phyloP scores from a whole-genome alignment of 805 yeast genomes.

The Monosporozyma servazzii region DNA sequence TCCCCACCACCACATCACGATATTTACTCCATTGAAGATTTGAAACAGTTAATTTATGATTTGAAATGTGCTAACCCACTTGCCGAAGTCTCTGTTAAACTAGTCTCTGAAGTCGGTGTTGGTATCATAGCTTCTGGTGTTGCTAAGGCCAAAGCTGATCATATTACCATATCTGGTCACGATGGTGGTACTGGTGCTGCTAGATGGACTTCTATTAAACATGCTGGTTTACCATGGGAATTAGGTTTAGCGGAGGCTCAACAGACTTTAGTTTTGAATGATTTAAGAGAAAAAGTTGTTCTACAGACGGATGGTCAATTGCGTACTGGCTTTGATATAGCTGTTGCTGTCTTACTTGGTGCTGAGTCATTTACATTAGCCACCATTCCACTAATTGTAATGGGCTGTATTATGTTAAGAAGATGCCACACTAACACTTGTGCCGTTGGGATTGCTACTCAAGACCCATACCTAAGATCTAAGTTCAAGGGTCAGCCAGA shows the following conservation, averaged over 20 bases:
- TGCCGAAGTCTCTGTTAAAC: constrained; percentile 91
- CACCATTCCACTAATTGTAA: constrained; percentile 89
- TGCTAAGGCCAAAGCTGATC: constrained; percentile 97
- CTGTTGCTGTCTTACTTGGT: constrained; percentile 90
- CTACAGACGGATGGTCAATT: constrained; percentile 98
- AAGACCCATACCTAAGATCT: constrained; percentile 86
- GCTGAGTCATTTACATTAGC: constrained; percentile 99
- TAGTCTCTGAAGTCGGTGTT: constrained; percentile 97
- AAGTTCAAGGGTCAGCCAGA: constrained; percentile 96
- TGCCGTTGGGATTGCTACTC: constrained; percentile 98
- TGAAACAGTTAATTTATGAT: constrained; percentile 92
- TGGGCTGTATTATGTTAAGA: constrained; percentile 97
- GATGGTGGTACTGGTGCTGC: constrained; percentile 99
- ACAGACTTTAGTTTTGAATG: constrained; percentile 92
- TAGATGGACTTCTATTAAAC: constrained; percentile 91
- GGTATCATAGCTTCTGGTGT: constrained; percentile 99
- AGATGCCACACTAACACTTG: constrained; percentile 90
- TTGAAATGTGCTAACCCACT: constrained; percentile 95
- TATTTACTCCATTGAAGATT: constrained; percentile 94
- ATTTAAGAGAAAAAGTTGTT: constrained; percentile 87
- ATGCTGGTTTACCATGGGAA: constrained; percentile 99
- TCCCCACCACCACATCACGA: constrained; percentile 99
- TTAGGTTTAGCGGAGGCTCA: constrained; percentile 96
- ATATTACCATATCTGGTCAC: constrained; percentile 90
- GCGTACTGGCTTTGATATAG: constrained; percentile 93